phyloP scores from a whole-genome alignment of 257 asterid species.

The Petrea volubilis region DNA sequence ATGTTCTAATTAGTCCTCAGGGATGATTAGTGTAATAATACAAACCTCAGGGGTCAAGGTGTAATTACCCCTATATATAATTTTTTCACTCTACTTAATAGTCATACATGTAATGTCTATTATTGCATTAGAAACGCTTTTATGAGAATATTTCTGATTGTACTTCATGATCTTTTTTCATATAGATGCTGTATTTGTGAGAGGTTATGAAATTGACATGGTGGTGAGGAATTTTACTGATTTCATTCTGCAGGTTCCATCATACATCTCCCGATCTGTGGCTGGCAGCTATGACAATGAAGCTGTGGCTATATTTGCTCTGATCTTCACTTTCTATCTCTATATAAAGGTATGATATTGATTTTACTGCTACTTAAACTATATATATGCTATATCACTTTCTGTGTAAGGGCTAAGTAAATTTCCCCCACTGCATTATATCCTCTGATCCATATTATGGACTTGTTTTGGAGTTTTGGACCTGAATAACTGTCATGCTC shows the following conservation, averaged over 20 bases:
- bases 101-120: background rate
- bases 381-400: background rate
- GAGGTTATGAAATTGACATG: background rate
- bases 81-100: background rate
- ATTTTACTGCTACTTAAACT: slow-evolving; percentile 13
- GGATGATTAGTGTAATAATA: no score
- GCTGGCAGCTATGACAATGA: slow-evolving; percentile 99
- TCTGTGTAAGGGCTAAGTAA: background rate
- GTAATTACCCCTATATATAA: background rate
- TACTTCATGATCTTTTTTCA: slow-evolving; percentile 1
- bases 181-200: background rate
- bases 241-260: slow-evolving; percentile 73
- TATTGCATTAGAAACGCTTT: background rate
- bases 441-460: background rate
- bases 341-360: slow-evolving; percentile 77
- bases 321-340: slow-evolving; percentile 94
- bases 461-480: slow-evolving; percentile 11
- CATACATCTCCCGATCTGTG: slow-evolving; percentile 98
- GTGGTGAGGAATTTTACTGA: slow-evolving; percentile 21
- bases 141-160: background rate
- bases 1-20: no score
- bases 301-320: slow-evolving; percentile 99
- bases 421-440: background rate
- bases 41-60: no score
- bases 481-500: slow-evolving; percentile 14